Evolutionary conservation across 2,329 filamentous ascomycete species (phyloP).

Genomic region (Plenodomus biglobosus): DNA sequence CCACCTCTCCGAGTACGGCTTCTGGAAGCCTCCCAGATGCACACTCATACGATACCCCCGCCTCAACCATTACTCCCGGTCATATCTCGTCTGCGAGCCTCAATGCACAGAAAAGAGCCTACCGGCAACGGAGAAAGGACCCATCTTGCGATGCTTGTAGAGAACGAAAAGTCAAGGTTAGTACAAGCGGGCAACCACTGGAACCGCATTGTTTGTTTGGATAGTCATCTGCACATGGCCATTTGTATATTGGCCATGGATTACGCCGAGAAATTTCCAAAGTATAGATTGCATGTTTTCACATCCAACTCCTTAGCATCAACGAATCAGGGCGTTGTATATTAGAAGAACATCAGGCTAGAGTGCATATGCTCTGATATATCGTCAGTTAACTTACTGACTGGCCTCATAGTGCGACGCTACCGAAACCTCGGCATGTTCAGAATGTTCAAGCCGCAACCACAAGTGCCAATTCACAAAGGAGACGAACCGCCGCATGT

Average conservation of each 20-base stretch:
- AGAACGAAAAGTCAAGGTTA: constrained; percentile 70
- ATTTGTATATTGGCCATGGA: too few species aligned
- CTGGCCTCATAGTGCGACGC: constrained; percentile 74
- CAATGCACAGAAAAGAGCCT: constrained; percentile 86
- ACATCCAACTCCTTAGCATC: too few species aligned
- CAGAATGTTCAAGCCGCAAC: constrained; percentile 93
- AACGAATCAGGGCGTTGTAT: too few species aligned
- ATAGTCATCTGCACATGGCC: too few species aligned
- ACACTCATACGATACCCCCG: constrained; percentile 34
- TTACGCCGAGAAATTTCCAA: too few species aligned
- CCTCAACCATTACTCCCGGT: constrained; percentile 47
- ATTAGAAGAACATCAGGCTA: too few species aligned
- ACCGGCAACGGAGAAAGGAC: constrained; percentile 91
- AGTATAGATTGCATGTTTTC: too few species aligned
- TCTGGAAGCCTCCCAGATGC: constrained; percentile 37
- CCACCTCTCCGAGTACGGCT: constrained; percentile 41
- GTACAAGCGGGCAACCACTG: too few species aligned
- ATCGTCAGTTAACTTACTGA: constrained; percentile 8
- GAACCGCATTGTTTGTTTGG: too few species aligned
- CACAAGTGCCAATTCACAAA: constrained; percentile 99
- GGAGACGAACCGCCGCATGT: constrained; percentile 98
- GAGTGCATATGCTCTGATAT: background rate
- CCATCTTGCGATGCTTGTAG: constrained; percentile 97
- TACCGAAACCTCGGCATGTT: constrained; percentile 93
- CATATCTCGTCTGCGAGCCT: constrained; percentile 53